Evolutionary conservation across 2,329 filamentous ascomycete genomes (phyloP).

Genomic region (Fusarium aywerte): DNA sequence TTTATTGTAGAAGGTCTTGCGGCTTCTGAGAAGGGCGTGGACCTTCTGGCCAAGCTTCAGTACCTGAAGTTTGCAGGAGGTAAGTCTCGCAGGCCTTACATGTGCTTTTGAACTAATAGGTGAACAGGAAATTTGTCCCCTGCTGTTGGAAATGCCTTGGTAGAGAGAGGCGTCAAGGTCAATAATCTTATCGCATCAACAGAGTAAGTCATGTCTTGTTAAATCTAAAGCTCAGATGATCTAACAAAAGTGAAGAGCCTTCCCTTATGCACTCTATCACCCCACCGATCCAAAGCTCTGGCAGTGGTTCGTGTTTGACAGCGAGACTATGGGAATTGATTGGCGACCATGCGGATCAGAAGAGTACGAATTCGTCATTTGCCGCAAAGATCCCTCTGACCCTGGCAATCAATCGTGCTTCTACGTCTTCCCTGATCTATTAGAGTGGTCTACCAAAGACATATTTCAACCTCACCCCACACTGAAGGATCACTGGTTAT

Average conservation of each 20-base stretch:
- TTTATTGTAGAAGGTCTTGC: background rate
- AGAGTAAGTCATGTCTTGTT: background rate
- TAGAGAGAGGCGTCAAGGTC: background rate
- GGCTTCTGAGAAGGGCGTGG: background rate
- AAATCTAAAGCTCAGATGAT: rapidly evolving
- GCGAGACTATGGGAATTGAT: background rate
- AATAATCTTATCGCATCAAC: constrained; percentile 1
- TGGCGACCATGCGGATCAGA: background rate
- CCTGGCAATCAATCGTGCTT: background rate
- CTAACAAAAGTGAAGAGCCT: background rate
- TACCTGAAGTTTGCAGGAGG: background rate
- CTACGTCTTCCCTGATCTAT: constrained; percentile 9
- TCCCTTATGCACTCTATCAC: background rate
- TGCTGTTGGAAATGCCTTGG: background rate
- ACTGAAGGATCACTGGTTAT: background rate
- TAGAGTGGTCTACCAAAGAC: constrained; percentile 6
- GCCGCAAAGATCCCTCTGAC: background rate
- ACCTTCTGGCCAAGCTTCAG: background rate
- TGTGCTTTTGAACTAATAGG: rapidly evolving
- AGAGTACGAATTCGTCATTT: constrained; percentile 1
- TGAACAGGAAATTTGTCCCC: background rate
- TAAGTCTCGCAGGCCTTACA: rapidly evolving
- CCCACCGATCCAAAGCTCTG: background rate
- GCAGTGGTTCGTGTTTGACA: constrained; percentile 5
- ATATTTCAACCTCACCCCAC: constrained; percentile 4